phyloP scores from a whole-genome alignment of 495 filamentous ascomycete species.

The Penicillium angulare region DNA sequence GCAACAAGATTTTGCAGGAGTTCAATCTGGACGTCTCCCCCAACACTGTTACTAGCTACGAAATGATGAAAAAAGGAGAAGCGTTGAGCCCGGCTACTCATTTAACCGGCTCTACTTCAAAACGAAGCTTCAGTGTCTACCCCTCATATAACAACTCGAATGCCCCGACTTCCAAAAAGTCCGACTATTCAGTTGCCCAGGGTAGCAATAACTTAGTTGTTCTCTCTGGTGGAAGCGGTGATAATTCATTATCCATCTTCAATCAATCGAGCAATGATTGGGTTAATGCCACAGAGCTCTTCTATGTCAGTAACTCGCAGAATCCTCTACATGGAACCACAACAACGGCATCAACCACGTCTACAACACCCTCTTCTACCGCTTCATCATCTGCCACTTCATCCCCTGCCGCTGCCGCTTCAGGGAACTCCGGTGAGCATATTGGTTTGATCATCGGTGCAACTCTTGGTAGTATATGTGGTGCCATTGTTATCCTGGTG shows the following conservation, averaged over 20 bases:
- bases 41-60: conserved; percentile 69
- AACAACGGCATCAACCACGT: conserved; percentile 31
- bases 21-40: conserved; percentile 77
- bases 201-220: conserved; percentile 60
- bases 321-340: conserved; percentile 38
- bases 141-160: conserved; percentile 74
- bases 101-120: conserved; percentile 34
- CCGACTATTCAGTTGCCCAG: conserved; percentile 63
- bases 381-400: conserved; percentile 27
- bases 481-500: conserved; percentile 66
- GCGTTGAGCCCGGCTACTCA: conserved; percentile 32
- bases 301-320: conserved; percentile 49
- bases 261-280: conserved; percentile 75
- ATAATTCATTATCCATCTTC: conserved; percentile 69
- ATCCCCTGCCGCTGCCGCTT: conserved; percentile 34
- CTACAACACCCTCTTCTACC: conserved; percentile 34
- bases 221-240: conserved; percentile 68
- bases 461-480: conserved; percentile 75
- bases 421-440: conserved; percentile 38
- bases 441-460: conserved; percentile 65
- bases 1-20: conserved; percentile 76
- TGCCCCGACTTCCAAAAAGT: conserved; percentile 60
- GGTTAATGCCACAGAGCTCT: conserved; percentile 69
- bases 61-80: conserved; percentile 51
- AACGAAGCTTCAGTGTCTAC: conserved; percentile 57